Evolutionary conservation across 495 filamentous ascomycete species (phyloP).

Genomic region (Penicilliopsis zonata): DNA sequence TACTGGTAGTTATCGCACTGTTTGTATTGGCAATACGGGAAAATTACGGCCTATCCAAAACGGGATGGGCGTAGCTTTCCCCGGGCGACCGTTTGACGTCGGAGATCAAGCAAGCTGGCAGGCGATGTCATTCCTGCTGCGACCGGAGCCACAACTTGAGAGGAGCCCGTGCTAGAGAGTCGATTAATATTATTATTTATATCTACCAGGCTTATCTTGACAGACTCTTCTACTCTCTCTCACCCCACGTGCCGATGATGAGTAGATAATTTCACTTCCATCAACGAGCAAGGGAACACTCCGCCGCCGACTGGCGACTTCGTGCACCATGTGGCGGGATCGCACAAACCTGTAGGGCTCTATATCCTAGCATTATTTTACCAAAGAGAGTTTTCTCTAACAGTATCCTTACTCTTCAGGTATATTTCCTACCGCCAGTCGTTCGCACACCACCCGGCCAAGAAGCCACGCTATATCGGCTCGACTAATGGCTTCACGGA

Average conservation of each 20-base stretch:
- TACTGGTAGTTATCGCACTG: too few species aligned
- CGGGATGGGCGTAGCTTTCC: constrained; percentile 1
- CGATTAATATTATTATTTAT: too few species aligned
- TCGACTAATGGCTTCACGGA: constrained; percentile 65
- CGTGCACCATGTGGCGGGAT: constrained; percentile 83
- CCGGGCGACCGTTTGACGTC: constrained; percentile 3
- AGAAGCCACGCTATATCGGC: constrained; percentile 61
- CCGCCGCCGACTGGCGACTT: constrained; percentile 1
- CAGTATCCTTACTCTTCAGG: constrained; percentile 44
- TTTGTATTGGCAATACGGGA: too few species aligned
- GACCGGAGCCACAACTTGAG: not conserved
- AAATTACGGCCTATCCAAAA: constrained; percentile 2
- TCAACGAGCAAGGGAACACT: constrained; percentile 9
- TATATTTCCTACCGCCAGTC: constrained; percentile 99
- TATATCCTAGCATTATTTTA: too few species aligned
- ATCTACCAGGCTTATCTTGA: too few species aligned
- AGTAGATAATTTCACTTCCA: constrained; percentile 6
- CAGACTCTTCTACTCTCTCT: not conserved
- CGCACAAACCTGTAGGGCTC: constrained; percentile 82
- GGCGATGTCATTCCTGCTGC: not conserved
- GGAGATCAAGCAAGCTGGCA: constrained; percentile 5
- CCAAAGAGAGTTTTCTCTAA: too few species aligned
- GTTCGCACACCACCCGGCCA: constrained; percentile 86
- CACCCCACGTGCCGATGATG: constrained; percentile 6
- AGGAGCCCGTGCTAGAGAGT: not conserved